Evolutionary conservation across 257 asterid genomes (phyloP).

Genomic region (Petrea volubilis): DNA sequence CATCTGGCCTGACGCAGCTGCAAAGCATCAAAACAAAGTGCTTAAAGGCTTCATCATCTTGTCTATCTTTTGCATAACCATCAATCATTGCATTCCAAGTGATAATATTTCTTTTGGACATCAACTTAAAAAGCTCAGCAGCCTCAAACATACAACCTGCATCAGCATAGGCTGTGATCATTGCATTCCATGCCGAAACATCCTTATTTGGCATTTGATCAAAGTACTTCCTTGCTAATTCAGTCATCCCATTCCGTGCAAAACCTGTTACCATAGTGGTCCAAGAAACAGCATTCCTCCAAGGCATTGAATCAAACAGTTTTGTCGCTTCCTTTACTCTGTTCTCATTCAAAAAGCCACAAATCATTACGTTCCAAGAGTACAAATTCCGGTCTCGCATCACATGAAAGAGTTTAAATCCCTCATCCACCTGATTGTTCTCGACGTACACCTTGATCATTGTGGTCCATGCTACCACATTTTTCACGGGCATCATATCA

Average conservation of each 20-base stretch:
- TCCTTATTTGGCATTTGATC: conserved; percentile 63
- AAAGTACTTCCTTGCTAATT: conserved; percentile 51
- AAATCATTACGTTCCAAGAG: conserved; percentile 55
- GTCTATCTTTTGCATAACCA: conserved; percentile 48
- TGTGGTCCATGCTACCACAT: conserved; percentile 55
- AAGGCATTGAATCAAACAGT: conserved; percentile 47
- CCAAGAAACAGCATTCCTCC: conserved; percentile 60
- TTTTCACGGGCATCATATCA: conserved; percentile 47
- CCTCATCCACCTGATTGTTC: conserved; percentile 41
- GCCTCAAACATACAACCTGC: conserved; percentile 34
- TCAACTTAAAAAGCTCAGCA: conserved; percentile 30
- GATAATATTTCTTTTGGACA: conserved; percentile 44
- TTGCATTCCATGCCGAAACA: conserved; percentile 67
- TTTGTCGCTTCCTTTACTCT: conserved; percentile 49
- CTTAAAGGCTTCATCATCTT: conserved; percentile 48
- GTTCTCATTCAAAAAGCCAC: conserved; percentile 44
- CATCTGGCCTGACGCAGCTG: conserved; percentile 39
- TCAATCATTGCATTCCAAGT: conserved; percentile 61
- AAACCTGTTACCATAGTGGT: conserved; percentile 62
- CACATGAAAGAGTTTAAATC: conserved; percentile 42
- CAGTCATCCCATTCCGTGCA: conserved; percentile 52
- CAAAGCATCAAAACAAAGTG: conserved; percentile 49
- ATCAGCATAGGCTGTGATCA: conserved; percentile 46
- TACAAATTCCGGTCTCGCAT: conserved; percentile 52
- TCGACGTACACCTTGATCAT: conserved; percentile 54